A percentile compares a stretch with the other conserved stretches of the same genome.
Conservation (phyloP, 2,329 filamentous ascomycete genomes). For the Chaetomiaceae sp. region DNA sequence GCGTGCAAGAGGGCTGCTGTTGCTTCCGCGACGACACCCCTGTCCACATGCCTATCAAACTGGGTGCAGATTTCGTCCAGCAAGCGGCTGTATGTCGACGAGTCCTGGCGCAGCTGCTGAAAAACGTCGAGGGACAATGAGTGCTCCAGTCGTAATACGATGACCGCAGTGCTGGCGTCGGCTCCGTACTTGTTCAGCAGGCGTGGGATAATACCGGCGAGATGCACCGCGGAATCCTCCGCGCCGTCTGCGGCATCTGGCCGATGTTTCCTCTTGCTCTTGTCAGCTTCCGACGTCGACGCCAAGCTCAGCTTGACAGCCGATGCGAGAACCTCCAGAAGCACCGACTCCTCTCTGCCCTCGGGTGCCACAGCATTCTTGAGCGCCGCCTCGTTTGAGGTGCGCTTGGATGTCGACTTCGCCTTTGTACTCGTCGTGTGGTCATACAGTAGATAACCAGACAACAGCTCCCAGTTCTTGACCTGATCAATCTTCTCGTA, state of each 20-base stretch:
- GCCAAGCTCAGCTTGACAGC: slow-evolving; percentile 71
- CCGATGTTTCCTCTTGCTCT: slow-evolving; percentile 52
- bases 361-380: slow-evolving; percentile 69
- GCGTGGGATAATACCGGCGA: slow-evolving; percentile 75
- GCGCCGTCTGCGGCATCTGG: slow-evolving; percentile 66
- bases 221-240: slow-evolving; percentile 71
- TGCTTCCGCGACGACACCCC: slow-evolving; percentile 78
- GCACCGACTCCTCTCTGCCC: slow-evolving; percentile 73
- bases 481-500: slow-evolving; percentile 79
- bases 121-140: slow-evolving; percentile 83
- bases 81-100: slow-evolving; percentile 71
- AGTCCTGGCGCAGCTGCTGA: slow-evolving; percentile 81
- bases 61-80: slow-evolving; percentile 91
- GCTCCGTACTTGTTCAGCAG: slow-evolving; percentile 91
- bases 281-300: slow-evolving; percentile 62
- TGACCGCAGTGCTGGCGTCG: slow-evolving; percentile 78
- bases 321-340: slow-evolving; percentile 82
- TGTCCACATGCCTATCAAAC: slow-evolving; percentile 87
- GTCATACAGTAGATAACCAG: slow-evolving; percentile 88
- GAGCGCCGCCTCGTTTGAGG: slow-evolving; percentile 53
- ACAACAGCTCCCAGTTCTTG: slow-evolving; percentile 80
- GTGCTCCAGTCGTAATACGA: slow-evolving; percentile 80
- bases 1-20: slow-evolving; percentile 79
- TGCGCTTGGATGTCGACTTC: slow-evolving; percentile 32
- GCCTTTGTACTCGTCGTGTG: slow-evolving; percentile 64